phyloP scores from a whole-genome alignment of 306 rosid species.

The Casuarina equisetifolia region DNA sequence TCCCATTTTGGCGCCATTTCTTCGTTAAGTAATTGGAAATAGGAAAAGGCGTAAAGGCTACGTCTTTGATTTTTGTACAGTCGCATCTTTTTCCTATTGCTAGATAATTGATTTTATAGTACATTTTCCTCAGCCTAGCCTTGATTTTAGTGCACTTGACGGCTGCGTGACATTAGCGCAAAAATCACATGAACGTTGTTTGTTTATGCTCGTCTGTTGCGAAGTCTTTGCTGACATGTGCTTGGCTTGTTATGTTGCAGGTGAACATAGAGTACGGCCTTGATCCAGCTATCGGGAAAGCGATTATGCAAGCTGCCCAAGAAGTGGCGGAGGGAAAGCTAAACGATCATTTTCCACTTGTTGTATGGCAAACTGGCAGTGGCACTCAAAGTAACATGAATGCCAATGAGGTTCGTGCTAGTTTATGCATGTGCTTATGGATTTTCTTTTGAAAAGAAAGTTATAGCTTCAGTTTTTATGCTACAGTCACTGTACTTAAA shows the following conservation, averaged over 20 bases:
- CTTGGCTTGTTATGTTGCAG: conserved; percentile 33
- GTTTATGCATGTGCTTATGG: conserved; percentile 8
- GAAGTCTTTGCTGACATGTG: background rate
- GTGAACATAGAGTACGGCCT: conserved; percentile 96
- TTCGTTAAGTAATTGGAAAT: background rate
- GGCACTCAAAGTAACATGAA: too few relatives aligned
- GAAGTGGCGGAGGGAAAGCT: conserved; percentile 98
- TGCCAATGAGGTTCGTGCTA: conserved; percentile 64
- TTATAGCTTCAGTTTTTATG: background rate
- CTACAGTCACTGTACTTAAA: background rate
- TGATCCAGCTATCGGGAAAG: conserved; percentile 80
- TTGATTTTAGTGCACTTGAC: too few relatives aligned
- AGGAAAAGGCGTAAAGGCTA: too few relatives aligned
- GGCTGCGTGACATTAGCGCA: too few relatives aligned
- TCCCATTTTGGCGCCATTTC: background rate
- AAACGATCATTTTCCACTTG: conserved; percentile 94
- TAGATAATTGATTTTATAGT: background rate
- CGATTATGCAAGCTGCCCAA: conserved; percentile 85
- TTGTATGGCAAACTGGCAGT: conserved; percentile 67
- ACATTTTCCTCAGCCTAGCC: too few relatives aligned
- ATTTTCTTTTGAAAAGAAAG: background rate
- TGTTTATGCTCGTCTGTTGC: background rate
- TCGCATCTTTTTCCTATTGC: too few relatives aligned
- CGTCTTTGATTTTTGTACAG: too few relatives aligned
- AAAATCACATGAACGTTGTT: too few relatives aligned